A percentile compares a stretch with the other conserved stretches of the same genome.
phyloP scores from a whole-genome alignment of 2,329 filamentous ascomycete species.

The Aspergillus persii region DNA sequence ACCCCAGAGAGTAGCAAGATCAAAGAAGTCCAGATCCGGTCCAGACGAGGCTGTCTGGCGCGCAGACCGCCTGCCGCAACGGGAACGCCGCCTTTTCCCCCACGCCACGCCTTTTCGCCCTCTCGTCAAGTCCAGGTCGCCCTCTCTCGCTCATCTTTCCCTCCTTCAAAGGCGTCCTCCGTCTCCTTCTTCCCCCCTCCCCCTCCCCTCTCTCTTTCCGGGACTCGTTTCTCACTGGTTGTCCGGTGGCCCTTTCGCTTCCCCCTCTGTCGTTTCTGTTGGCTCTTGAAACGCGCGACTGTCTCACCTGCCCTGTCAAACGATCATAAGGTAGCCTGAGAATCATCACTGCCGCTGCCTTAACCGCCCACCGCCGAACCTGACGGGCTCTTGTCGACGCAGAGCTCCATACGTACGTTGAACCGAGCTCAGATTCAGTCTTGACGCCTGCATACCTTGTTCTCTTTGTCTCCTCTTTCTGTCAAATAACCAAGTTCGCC shows the following conservation, averaged over 20 bases:
- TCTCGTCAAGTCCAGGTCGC: not conserved
- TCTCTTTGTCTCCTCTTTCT: not conserved
- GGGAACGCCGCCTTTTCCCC: slow-evolving; percentile 2
- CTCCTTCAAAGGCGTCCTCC: not conserved
- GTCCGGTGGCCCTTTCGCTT: not conserved
- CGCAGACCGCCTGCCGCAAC: slow-evolving; percentile 14
- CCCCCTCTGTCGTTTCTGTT: slow-evolving; percentile 1
- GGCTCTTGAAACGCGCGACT: slow-evolving; percentile 3
- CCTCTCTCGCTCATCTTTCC: slow-evolving; percentile 2
- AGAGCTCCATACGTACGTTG: not conserved
- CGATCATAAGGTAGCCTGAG: not conserved
- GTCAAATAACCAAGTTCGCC: not conserved
- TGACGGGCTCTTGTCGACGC: not conserved
- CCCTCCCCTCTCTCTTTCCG: not conserved
- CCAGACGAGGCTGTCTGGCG: not conserved
- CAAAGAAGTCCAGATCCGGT: too few species aligned
- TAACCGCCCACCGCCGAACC: slow-evolving; percentile 7
- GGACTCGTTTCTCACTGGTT: not conserved
- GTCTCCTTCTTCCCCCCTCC: not conserved
- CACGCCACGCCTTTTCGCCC: slow-evolving; percentile 19
- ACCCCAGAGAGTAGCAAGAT: too few species aligned
- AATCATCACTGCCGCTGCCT: slow-evolving; percentile 11
- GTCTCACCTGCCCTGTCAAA: slow-evolving; percentile 2
- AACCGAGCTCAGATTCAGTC: not conserved
- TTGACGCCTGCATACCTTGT: not conserved